Evolutionary conservation across 495 filamentous ascomycete genomes (phyloP).

Genomic region (Tuber indicum): DNA sequence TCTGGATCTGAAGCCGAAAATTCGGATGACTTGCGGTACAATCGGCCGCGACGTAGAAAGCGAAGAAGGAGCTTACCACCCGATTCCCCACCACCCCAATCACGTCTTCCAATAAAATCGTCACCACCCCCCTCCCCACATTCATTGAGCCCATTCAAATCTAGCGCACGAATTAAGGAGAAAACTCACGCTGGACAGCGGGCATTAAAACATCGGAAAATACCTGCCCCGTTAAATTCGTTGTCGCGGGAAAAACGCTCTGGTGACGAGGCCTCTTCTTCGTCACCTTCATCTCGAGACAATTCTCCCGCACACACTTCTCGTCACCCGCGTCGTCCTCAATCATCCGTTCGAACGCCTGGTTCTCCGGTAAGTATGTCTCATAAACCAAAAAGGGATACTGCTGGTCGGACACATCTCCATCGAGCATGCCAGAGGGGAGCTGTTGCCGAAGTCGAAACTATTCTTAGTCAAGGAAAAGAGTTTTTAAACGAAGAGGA

Average conservation of each 20-base stretch:
- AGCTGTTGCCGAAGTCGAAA: conserved; percentile 29
- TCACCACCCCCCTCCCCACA: conserved; percentile 36
- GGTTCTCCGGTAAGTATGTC: conserved; percentile 41
- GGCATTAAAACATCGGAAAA: conserved; percentile 28
- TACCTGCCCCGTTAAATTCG: conserved; percentile 27
- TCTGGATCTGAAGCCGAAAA: conserved; percentile 37
- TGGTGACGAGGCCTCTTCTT: conserved; percentile 23
- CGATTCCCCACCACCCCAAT: conserved; percentile 17
- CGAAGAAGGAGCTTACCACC: conserved; percentile 32
- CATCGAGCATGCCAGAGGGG: conserved; percentile 40
- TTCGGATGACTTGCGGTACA: conserved; percentile 22
- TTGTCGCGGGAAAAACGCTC: conserved; percentile 6
- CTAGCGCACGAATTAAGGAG: conserved; percentile 25
- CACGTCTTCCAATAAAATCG: conserved; percentile 31
- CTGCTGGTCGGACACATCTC: conserved; percentile 40
- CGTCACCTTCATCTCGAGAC: conserved; percentile 34
- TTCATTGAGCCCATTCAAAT: conserved; percentile 29
- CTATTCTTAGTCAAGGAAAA: conserved; percentile 59
- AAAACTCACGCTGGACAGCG: conserved; percentile 21
- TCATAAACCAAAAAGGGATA: conserved; percentile 40
- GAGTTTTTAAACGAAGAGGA: conserved; percentile 84
- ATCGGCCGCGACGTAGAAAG: conserved; percentile 24
- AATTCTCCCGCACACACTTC: conserved; percentile 30
- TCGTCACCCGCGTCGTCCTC: conserved; percentile 17
- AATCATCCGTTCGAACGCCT: conserved; percentile 31